Evolutionary conservation across 2,329 filamentous ascomycete species (phyloP).

Genomic region (Emmonsiellopsis sp.): DNA sequence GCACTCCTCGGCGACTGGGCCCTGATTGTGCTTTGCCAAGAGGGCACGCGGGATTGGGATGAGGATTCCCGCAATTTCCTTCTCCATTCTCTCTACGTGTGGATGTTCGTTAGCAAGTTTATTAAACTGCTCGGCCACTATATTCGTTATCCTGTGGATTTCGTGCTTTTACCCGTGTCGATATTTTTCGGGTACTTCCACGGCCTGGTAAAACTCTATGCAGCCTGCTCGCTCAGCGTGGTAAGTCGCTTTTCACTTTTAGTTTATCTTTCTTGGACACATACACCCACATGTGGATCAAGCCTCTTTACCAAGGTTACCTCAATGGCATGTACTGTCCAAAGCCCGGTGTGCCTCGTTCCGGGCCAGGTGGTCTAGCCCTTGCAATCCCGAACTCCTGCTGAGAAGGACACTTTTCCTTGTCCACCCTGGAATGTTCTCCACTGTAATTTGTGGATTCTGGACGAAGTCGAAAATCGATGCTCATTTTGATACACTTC

Average conservation of each 20-base stretch:
- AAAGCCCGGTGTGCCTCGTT: slow-evolving; percentile 1
- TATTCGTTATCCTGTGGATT: slow-evolving; percentile 69
- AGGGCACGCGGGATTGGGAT: slow-evolving; percentile 56
- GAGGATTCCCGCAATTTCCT: slow-evolving; percentile 43
- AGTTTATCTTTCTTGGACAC: slow-evolving; percentile 7
- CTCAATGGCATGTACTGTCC: slow-evolving; percentile 14
- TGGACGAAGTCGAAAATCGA: not conserved
- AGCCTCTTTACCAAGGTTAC: slow-evolving; percentile 4
- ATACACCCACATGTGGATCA: slow-evolving; percentile 1
- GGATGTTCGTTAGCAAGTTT: slow-evolving; percentile 83
- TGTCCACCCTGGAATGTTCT: slow-evolving; percentile 5
- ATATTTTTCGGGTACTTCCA: slow-evolving; percentile 89
- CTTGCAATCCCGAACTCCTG: slow-evolving; percentile 1
- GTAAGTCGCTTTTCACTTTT: slow-evolving; percentile 45
- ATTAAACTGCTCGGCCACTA: slow-evolving; percentile 86
- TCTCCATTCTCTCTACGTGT: slow-evolving; percentile 55
- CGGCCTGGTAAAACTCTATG: slow-evolving; percentile 83
- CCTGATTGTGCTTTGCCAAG: slow-evolving; percentile 59
- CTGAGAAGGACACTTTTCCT: slow-evolving; percentile 6
- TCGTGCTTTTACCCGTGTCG: slow-evolving; percentile 72
- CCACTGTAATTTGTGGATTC: not conserved
- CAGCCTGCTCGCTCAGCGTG: slow-evolving; percentile 70
- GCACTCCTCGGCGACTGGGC: slow-evolving; percentile 70
- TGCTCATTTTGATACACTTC: not conserved
- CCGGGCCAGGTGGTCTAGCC: slow-evolving; percentile 6